These are phyloP conservation scores for Metschnikowia santaceciliae DNA, from an alignment of 805 yeast genomes.

Conservation along the genomic window DNA sequence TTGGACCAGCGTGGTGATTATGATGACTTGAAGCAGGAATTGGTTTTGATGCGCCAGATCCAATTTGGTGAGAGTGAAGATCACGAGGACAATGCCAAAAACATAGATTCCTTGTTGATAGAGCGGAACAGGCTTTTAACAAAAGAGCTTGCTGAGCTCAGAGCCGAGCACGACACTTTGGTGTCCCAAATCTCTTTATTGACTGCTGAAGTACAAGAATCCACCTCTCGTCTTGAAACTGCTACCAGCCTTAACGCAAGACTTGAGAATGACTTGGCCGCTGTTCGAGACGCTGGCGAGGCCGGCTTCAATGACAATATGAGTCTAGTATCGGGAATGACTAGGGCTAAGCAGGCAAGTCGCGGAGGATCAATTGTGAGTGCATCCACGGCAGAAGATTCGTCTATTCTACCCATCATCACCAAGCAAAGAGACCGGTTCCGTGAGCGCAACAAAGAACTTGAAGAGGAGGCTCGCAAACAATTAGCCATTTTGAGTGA, in stretches of 20 bases:
- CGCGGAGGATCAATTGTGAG: slow-evolving; percentile 30
- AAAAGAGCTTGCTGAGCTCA: slow-evolving; percentile 59
- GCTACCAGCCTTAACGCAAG: slow-evolving; percentile 49
- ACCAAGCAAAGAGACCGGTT: slow-evolving; percentile 95
- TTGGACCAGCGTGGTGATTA: slow-evolving; percentile 60
- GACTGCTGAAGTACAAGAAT: slow-evolving; percentile 30
- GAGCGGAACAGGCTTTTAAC: slow-evolving; percentile 71
- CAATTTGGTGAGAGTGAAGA: slow-evolving; percentile 58
- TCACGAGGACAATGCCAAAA: slow-evolving; percentile 26
- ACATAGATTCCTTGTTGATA: slow-evolving; percentile 57
- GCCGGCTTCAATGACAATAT: slow-evolving; percentile 52
- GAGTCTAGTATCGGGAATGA: slow-evolving; percentile 62
- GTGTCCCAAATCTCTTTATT: slow-evolving; percentile 38
- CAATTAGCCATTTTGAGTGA: slow-evolving; percentile 51
- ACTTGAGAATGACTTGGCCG: slow-evolving; percentile 71
- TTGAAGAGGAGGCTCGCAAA: slow-evolving; percentile 75
- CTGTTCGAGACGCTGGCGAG: slow-evolving; percentile 42
- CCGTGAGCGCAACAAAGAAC: slow-evolving; percentile 73
- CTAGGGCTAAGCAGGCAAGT: slow-evolving; percentile 23
- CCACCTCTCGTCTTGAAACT: slow-evolving; percentile 37
- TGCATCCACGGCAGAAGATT: slow-evolving; percentile 34
- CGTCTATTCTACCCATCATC: slow-evolving; percentile 72
- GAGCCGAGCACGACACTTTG: slow-evolving; percentile 55
- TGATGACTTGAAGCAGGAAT: slow-evolving; percentile 74
- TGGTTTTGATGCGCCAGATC: slow-evolving; percentile 66